Percentiles rank a stretch among this genome's conserved stretches.
Conservation (phyloP, 306 rosid genomes). For the Carpinus viminea region DNA sequence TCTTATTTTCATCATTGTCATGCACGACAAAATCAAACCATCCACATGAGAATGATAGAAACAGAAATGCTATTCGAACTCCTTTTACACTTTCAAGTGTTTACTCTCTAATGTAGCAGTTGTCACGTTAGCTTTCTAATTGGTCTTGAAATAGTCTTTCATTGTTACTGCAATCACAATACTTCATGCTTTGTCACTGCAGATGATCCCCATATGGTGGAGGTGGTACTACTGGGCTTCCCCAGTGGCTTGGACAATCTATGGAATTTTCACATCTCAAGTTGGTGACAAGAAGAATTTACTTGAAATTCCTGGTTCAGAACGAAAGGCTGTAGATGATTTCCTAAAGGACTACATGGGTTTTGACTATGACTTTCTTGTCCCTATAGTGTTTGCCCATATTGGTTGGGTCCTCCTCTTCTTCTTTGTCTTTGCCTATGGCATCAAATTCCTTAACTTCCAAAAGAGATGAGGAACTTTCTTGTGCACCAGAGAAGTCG, state of each 20-base stretch:
- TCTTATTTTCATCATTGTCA: neutral
- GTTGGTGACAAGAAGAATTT: slow-evolving; percentile 35
- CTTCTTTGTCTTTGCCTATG: slow-evolving; percentile 62
- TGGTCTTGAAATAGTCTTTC: neutral
- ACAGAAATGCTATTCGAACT: neutral
- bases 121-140: too few relatives aligned
- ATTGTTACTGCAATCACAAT: neutral
- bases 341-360: slow-evolving; percentile 43
- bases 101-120: too few relatives aligned
- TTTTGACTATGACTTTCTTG: slow-evolving; percentile 52
- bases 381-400: slow-evolving; percentile 47
- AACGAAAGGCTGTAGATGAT: neutral
- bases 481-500: too few relatives aligned
- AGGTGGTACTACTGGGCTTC: slow-evolving; percentile 87
- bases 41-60: neutral
- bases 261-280: slow-evolving; percentile 66
- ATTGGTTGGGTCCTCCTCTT: slow-evolving; percentile 63
- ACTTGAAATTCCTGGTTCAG: slow-evolving; percentile 30
- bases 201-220: slow-evolving; percentile 85
- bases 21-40: neutral
- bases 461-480: slow-evolving; percentile 49
- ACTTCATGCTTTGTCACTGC: slow-evolving; percentile 17
- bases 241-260: slow-evolving; percentile 80
- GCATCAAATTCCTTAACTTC: slow-evolving; percentile 70
- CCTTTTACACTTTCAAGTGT: too few relatives aligned